Conservation (phyloP, 306 rosid species). For the Pyrus pyrifolia region DNA sequence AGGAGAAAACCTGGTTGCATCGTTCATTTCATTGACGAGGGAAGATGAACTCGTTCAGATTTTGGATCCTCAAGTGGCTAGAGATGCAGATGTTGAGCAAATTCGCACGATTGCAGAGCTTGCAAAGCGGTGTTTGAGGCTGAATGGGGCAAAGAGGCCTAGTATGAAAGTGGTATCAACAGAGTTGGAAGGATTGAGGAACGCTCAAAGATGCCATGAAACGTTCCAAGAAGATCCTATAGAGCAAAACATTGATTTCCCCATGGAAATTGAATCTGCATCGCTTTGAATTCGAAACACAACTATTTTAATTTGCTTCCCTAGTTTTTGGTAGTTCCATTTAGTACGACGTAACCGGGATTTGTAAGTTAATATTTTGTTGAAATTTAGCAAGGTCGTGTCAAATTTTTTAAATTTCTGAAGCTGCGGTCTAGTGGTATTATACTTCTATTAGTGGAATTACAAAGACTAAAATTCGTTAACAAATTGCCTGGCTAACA, state of each 20-base stretch:
- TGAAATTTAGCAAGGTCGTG: no score
- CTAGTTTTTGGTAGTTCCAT: not conserved
- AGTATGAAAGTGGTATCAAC: constrained; percentile 44
- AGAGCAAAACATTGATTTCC: constrained; percentile 21
- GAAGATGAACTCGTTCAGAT: constrained; percentile 22
- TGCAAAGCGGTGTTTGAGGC: constrained; percentile 45
- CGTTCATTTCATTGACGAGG: constrained; percentile 32
- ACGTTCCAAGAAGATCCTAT: constrained; percentile 6
- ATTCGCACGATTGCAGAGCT: constrained; percentile 36
- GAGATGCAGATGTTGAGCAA: constrained; percentile 27
- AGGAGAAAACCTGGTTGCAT: constrained; percentile 31
- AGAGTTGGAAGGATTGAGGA: constrained; percentile 43
- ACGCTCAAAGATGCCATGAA: constrained; percentile 13
- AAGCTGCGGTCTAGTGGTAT: no score
- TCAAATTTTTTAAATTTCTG: no score
- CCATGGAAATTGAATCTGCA: constrained; percentile 21
- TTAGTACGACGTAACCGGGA: not conserved
- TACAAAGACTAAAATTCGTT: no score
- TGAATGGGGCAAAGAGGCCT: constrained; percentile 48
- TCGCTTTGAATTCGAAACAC: not conserved
- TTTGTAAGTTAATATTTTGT: no score
- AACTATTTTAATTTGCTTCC: not conserved
- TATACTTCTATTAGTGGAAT: no score
- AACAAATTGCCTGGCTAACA: constrained; percentile 15
- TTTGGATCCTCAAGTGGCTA: constrained; percentile 27